Evolutionary conservation across 208 protist species (phyloP).

Genomic region (Acanthamoeba healyi): DNA sequence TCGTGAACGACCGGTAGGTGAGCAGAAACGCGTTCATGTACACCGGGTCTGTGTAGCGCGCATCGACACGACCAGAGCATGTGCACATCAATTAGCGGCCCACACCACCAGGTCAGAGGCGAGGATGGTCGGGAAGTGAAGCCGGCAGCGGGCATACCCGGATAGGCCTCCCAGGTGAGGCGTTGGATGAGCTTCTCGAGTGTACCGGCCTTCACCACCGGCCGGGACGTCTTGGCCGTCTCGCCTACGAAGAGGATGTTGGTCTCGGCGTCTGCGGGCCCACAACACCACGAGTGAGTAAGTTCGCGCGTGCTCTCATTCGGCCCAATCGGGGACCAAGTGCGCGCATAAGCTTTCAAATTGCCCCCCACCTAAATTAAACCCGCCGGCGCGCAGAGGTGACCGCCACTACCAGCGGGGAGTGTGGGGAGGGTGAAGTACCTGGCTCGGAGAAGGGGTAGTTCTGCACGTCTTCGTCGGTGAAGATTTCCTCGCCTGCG

Average conservation of each 20-base stretch:
- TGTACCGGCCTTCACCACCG: conserved; percentile 64
- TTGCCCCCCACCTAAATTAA: too few relatives aligned
- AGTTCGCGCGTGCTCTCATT: too few relatives aligned
- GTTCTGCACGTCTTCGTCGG: conserved; percentile 38
- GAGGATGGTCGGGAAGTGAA: neutral
- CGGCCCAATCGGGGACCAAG: too few relatives aligned
- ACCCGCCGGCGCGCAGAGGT: too few relatives aligned
- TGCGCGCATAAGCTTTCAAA: too few relatives aligned
- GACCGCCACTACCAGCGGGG: too few relatives aligned
- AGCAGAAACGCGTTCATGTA: conserved; percentile 73
- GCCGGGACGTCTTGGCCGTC: conserved; percentile 19
- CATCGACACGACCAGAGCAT: too few relatives aligned
- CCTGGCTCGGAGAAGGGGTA: conserved; percentile 40
- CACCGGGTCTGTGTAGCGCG: conserved; percentile 17
- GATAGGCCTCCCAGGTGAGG: conserved; percentile 60
- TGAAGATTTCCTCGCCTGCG: neutral
- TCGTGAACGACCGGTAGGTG: conserved; percentile 77
- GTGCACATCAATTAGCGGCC: too few relatives aligned
- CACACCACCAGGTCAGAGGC: too few relatives aligned
- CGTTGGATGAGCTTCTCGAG: conserved; percentile 75
- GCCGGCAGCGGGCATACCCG: neutral
- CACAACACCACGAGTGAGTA: too few relatives aligned
- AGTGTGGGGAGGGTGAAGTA: neutral
- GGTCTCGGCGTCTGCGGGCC: neutral
- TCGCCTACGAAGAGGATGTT: conserved; percentile 47